Conservation (phyloP, 805 yeast genomes). For the Starmerella apicola region DNA sequence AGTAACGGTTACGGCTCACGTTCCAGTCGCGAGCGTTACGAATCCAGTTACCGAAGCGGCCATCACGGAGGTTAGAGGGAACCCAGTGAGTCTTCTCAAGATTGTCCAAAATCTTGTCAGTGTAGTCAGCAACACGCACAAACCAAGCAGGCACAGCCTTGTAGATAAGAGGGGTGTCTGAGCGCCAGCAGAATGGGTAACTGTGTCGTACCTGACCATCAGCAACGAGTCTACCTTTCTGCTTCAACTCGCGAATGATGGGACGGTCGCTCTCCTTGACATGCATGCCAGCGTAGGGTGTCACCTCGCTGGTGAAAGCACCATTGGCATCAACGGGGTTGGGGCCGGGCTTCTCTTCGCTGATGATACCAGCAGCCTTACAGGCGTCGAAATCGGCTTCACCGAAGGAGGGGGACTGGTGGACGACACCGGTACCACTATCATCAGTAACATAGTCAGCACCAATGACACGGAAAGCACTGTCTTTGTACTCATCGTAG, state of each 20-base stretch:
- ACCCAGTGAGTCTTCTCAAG: constrained; percentile 90
- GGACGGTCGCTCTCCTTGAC: constrained; percentile 93
- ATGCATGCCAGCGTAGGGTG: constrained; percentile 66
- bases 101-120: constrained; percentile 79
- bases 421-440: constrained; percentile 98
- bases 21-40: constrained; percentile 99
- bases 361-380: constrained; percentile 59
- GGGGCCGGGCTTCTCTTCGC: constrained; percentile 62
- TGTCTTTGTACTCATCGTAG: constrained; percentile 56
- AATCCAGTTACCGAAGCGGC: constrained; percentile 95
- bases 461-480: constrained; percentile 69
- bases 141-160: constrained; percentile 99
- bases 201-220: constrained; percentile 84
- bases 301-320: constrained; percentile 60
- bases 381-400: constrained; percentile 92
- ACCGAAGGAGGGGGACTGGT: constrained; percentile 98
- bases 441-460: constrained; percentile 83
- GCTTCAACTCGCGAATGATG: constrained; percentile 75
- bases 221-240: constrained; percentile 58
- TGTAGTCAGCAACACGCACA: constrained; percentile 72
- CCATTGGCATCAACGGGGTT: constrained; percentile 94
- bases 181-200: constrained; percentile 99
- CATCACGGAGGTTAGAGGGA: constrained; percentile 78
- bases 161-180: constrained; percentile 93
- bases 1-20: constrained; percentile 92